Evolutionary conservation across 78 protist genomes (phyloP), one percentile per base, ranked within the genome.

Genomic region (Dictyostelium purpureum): DNA sequence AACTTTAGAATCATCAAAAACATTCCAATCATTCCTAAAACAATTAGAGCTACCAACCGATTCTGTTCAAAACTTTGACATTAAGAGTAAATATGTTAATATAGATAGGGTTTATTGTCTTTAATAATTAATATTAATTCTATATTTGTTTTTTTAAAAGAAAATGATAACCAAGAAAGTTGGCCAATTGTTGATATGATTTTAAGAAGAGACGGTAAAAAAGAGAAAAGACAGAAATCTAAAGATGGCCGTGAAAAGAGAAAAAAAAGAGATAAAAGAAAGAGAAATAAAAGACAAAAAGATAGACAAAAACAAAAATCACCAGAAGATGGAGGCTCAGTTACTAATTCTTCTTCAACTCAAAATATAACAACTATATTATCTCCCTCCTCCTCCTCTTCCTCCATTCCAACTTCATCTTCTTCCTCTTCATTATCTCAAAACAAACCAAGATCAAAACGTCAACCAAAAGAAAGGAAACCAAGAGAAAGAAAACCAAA

Each of bases 41-140:
- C 80, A 85, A 73, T 35, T 85, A 10, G 77, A 85, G 43, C 18
- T 76, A 1, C 92, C 92, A 63, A 63, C 71, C 16, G 71, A 63
- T 63, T 63, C 71, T 33, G 71, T 63, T 63, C 40, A 26, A 63
- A 63, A 63, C 38, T 63, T 63, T 31, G 73, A 40, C n/a, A 24
- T 69, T 24, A 6, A 24, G 11, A 10, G 19, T 2, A 18, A 12
- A 7, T 56, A 56, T 6, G 19, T 56, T 56, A 18, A 18, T 24
- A 24, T n/a, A n/a, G 11, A 56, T 11, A 12, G 37, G 7, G 24
- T 3, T n/a, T n/a, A 21, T 54, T n/a, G 4, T 10, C 12, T 31
- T 9, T n/a, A 24, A 63, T 33, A 24, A 63, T 6, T 0, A 33
- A 16, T 18, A 24, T 33, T 26, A 26, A 12, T 16, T 11, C 1